Evolutionary conservation across 352 stramenopile genomes (phyloP).

Genomic region (Globisporangium megalacanthum): DNA sequence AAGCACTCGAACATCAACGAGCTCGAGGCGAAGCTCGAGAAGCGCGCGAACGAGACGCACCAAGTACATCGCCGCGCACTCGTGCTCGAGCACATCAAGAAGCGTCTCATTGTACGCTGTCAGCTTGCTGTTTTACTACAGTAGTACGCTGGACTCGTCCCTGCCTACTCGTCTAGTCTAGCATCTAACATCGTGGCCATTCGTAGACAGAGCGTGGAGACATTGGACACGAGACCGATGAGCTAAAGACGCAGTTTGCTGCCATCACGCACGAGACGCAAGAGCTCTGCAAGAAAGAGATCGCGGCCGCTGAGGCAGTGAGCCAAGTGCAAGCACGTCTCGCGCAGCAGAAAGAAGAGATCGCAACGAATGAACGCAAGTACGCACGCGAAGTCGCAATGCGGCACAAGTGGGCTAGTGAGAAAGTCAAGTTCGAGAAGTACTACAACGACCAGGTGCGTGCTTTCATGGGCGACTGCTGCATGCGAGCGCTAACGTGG

Average conservation of each 20-base stretch:
- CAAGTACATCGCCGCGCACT: conserved; percentile 56
- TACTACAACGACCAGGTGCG: conserved; percentile 78
- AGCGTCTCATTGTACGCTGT: conserved; percentile 42
- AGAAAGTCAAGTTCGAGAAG: conserved; percentile 82
- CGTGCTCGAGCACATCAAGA: conserved; percentile 80
- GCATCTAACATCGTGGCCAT: not conserved
- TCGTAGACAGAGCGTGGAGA: conserved; percentile 43
- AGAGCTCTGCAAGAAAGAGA: conserved; percentile 76
- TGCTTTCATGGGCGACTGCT: not conserved
- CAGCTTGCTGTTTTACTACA: not conserved
- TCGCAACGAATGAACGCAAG: conserved; percentile 48
- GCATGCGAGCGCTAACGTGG: not conserved
- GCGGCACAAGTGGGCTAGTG: conserved; percentile 66
- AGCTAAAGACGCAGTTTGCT: conserved; percentile 53
- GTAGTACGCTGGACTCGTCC: too few species aligned
- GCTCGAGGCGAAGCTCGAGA: conserved; percentile 57
- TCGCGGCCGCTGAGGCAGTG: conserved; percentile 59
- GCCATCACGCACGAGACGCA: conserved; percentile 64
- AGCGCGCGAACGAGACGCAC: conserved; percentile 47
- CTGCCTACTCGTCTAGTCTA: not conserved
- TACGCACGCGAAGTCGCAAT: conserved; percentile 65
- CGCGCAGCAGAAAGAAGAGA: conserved; percentile 63
- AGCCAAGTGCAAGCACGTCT: conserved; percentile 65
- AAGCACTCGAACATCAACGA: conserved; percentile 83
- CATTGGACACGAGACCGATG: conserved; percentile 44